phyloP scores from a whole-genome alignment of 371 early-diverging fungal species.

The Mortierella polycephala region DNA sequence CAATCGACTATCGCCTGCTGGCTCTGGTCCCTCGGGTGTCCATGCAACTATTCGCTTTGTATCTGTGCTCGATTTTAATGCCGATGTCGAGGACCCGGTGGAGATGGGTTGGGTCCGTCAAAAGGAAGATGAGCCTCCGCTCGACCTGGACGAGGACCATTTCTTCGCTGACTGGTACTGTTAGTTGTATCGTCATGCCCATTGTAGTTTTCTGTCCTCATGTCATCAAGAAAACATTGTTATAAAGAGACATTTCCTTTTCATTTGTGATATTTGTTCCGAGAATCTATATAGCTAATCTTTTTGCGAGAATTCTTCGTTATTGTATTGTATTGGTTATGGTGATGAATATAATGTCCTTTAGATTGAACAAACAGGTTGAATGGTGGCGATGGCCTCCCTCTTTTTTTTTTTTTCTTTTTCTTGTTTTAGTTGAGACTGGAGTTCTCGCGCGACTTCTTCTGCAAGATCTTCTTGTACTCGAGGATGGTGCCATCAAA shows the following conservation, averaged over 20 bases:
- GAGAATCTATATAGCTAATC: too few relatives aligned
- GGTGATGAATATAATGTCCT: too few relatives aligned
- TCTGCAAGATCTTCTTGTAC: slow-evolving; percentile 79
- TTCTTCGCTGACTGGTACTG: slow-evolving; percentile 54
- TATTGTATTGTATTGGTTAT: too few relatives aligned
- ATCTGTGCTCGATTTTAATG: slow-evolving; percentile 41
- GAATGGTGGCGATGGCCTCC: neutral
- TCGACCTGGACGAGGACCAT: slow-evolving; percentile 51
- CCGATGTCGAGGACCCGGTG: slow-evolving; percentile 43
- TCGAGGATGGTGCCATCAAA: slow-evolving; percentile 73
- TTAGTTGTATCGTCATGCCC: neutral
- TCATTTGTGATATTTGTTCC: neutral
- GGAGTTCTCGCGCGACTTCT: slow-evolving; percentile 58
- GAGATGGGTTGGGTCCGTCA: slow-evolving; percentile 57
- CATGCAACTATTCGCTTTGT: slow-evolving; percentile 11
- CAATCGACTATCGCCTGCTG: neutral
- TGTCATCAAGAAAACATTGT: neutral
- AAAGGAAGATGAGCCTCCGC: slow-evolving; percentile 44
- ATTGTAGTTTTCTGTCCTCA: neutral
- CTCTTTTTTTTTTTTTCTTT: neutral
- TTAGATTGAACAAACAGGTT: too few relatives aligned
- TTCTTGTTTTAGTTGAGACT: neutral
- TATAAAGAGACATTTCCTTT: neutral
- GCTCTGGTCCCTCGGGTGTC: neutral
- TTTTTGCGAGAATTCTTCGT: too few relatives aligned